phyloP scores from a whole-genome alignment of 2,329 filamentous ascomycete genomes.

The Teratosphaeriaceae sp. region DNA sequence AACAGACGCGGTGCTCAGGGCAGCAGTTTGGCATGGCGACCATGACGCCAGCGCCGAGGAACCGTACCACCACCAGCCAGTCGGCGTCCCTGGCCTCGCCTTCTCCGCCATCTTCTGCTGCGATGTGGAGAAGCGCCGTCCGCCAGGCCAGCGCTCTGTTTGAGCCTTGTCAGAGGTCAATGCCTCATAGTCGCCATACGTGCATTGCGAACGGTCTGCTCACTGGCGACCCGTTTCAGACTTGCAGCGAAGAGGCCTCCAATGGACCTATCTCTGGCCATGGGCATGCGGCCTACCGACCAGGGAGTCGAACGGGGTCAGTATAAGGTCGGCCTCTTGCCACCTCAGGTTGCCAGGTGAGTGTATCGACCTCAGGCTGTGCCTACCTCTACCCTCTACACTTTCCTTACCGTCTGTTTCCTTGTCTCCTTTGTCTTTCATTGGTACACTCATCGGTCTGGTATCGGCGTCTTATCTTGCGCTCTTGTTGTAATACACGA shows the following conservation, averaged over 20 bases:
- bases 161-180: conserved; percentile 5
- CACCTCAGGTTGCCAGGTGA: conserved; percentile 1
- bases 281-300: conserved; percentile 4
- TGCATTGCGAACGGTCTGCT: background rate
- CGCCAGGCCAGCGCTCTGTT: conserved; percentile 6
- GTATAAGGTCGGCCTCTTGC: conserved; percentile 10
- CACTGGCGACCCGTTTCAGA: background rate
- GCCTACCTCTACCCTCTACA: conserved; percentile 5
- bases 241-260: background rate
- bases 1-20: conserved; percentile 26
- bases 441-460: conserved; percentile 25
- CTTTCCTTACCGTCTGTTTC: conserved; percentile 17
- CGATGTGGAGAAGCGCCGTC: conserved; percentile 15
- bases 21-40: conserved; percentile 11
- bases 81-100: conserved; percentile 6
- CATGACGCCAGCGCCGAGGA: conserved; percentile 13
- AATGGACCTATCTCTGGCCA: background rate
- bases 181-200: background rate
- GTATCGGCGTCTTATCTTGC: conserved; percentile 17
- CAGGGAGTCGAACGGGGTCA: conserved; percentile 2
- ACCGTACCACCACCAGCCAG: conserved; percentile 14
- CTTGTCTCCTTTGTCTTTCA: conserved; percentile 27
- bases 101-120: background rate
- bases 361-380: conserved; percentile 3
- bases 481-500: too few relatives aligned